These are phyloP conservation scores for Ganoderma boninense DNA, from an alignment of 1,284 basidiomycete genomes.

Conservation along the genomic window DNA sequence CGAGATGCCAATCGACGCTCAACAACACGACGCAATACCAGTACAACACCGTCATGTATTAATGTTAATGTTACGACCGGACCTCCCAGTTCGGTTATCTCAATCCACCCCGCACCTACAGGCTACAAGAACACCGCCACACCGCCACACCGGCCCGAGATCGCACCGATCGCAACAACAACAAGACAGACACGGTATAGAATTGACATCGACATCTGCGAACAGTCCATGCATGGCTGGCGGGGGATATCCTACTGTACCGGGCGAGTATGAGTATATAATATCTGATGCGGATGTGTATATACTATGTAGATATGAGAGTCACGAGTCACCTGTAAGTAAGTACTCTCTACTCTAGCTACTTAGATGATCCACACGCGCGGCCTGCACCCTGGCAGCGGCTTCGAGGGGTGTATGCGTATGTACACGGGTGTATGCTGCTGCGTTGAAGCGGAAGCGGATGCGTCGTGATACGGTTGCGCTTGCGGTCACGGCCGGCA, in stretches of 20 bases:
- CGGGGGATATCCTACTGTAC: not conserved
- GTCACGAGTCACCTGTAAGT: not conserved
- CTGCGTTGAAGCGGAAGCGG: not conserved
- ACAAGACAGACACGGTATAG: not conserved
- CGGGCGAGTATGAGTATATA: not conserved
- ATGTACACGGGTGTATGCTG: not conserved
- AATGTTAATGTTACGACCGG: no score
- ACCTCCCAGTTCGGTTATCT: no score
- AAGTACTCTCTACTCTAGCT: no score
- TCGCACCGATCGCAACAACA: not conserved
- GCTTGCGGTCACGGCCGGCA: not conserved
- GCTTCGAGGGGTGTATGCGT: not conserved
- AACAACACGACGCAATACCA: no score
- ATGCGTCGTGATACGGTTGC: not conserved
- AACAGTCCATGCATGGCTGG: conserved; percentile 2
- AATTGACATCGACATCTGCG: not conserved
- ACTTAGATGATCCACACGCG: no score
- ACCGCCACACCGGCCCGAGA: not conserved
- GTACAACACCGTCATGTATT: no score
- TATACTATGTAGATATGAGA: not conserved
- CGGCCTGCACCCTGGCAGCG: no score
- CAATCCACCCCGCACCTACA: no score
- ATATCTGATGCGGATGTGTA: no score
- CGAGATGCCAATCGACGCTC: no score
- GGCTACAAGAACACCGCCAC: no score